Percentiles rank a stretch among this genome's conserved stretches.
Conservation (phyloP, 495 filamentous ascomycete species). For the Xylaria longipes region DNA sequence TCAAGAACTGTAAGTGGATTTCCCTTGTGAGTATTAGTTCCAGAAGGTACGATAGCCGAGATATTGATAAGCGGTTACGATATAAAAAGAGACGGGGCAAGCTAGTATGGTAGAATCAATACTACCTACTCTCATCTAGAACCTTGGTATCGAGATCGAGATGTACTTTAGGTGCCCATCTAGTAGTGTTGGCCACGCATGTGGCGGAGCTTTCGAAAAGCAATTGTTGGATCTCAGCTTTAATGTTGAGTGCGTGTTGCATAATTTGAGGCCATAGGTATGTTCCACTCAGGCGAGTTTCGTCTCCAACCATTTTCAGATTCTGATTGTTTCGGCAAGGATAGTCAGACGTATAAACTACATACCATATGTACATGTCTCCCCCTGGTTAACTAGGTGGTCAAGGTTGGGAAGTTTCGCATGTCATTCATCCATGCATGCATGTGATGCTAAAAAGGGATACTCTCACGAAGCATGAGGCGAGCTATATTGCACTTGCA, state of each 20-base stretch:
- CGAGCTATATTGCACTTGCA: background rate
- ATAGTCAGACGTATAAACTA: background rate
- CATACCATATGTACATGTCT: background rate
- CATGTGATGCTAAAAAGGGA: slow-evolving; percentile 16
- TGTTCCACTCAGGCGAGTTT: slow-evolving; percentile 1
- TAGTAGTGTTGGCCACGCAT: background rate
- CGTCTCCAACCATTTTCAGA: background rate
- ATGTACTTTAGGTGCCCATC: background rate
- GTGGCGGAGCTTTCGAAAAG: background rate
- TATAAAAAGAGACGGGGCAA: background rate
- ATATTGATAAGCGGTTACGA: background rate
- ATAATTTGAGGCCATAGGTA: background rate
- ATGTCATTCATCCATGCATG: slow-evolving; percentile 4
- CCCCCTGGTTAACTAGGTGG: background rate
- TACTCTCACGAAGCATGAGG: background rate
- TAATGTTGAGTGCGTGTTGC: background rate
- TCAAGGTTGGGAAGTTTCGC: background rate
- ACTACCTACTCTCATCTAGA: background rate
- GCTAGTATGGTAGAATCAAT: slow-evolving; percentile 4
- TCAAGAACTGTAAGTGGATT: background rate
- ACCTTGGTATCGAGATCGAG: background rate
- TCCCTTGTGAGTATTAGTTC: background rate
- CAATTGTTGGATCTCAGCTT: slow-evolving; percentile 1
- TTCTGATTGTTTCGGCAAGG: background rate
- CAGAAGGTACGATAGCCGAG: background rate